Evolutionary conservation across 2,329 filamentous ascomycete species (phyloP).

Genomic region (Colletotrichum melonis): DNA sequence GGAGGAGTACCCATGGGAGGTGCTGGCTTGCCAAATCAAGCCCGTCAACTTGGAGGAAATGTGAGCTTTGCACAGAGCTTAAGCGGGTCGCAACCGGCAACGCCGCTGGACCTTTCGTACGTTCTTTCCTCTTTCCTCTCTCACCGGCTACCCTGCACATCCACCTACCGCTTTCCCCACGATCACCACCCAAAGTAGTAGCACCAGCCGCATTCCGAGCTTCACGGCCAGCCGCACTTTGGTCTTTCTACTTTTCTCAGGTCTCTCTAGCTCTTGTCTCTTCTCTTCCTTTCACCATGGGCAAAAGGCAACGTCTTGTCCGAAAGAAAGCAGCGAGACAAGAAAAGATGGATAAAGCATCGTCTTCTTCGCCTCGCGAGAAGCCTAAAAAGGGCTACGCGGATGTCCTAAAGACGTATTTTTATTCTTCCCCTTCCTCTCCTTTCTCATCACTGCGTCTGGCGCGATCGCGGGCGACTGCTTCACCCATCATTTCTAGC

Average conservation of each 20-base stretch:
- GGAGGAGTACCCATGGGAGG: slow-evolving; percentile 70
- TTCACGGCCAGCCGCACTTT: neutral
- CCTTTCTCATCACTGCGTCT: neutral
- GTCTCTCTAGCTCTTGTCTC: neutral
- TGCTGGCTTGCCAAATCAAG: slow-evolving; percentile 63
- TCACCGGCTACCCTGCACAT: neutral
- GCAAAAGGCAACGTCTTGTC: slow-evolving; percentile 27
- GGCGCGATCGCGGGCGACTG: neutral
- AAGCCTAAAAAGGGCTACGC: slow-evolving; percentile 41
- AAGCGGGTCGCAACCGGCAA: slow-evolving; percentile 70
- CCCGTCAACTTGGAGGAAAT: slow-evolving; percentile 67
- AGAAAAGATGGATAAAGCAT: slow-evolving; percentile 10
- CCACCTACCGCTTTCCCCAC: neutral
- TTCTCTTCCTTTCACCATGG: slow-evolving; percentile 3
- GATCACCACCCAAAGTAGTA: neutral
- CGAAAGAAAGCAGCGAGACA: slow-evolving; percentile 13
- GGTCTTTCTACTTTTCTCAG: neutral
- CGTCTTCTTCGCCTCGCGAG: neutral
- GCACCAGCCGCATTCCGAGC: neutral
- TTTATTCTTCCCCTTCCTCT: neutral
- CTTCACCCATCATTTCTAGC: neutral
- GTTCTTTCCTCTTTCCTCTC: slow-evolving; percentile 48
- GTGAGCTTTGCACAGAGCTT: slow-evolving; percentile 76
- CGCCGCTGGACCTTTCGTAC: slow-evolving; percentile 74
- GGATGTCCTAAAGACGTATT: slow-evolving; percentile 46